Evolutionary conservation across 129 eudicot species (phyloP).

Genomic region (Ambrosia artemisiifolia): DNA sequence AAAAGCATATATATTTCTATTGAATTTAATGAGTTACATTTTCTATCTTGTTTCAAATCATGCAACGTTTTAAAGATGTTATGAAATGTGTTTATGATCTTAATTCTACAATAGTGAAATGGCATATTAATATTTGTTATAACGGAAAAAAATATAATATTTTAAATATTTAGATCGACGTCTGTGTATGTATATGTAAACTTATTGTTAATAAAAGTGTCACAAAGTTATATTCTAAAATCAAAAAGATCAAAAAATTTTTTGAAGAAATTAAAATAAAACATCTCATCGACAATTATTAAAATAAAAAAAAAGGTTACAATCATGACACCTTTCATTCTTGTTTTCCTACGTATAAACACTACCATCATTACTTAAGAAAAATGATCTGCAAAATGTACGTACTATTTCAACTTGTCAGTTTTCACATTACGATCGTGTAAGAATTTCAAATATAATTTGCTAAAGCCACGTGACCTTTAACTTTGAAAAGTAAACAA

Average conservation of each 20-base stretch:
- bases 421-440: conserved; percentile 14
- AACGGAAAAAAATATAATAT: no score
- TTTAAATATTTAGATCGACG: no score
- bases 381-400: background rate
- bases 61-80: no score
- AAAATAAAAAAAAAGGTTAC: background rate
- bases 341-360: no score
- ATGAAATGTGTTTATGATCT: no score
- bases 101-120: no score
- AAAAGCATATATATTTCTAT: no score
- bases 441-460: background rate
- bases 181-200: no score
- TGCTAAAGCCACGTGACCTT: conserved; percentile 23
- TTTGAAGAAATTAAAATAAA: background rate
- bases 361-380: background rate
- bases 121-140: no score
- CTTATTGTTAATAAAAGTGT: background rate
- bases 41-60: no score
- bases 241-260: background rate
- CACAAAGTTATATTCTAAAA: background rate
- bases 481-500: background rate
- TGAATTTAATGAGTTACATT: no score
- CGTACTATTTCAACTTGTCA: background rate
- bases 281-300: background rate
- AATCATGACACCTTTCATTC: background rate